Evolutionary conservation across 2,329 filamentous ascomycete genomes (phyloP).

Genomic region (Chlorencoelia australis): DNA sequence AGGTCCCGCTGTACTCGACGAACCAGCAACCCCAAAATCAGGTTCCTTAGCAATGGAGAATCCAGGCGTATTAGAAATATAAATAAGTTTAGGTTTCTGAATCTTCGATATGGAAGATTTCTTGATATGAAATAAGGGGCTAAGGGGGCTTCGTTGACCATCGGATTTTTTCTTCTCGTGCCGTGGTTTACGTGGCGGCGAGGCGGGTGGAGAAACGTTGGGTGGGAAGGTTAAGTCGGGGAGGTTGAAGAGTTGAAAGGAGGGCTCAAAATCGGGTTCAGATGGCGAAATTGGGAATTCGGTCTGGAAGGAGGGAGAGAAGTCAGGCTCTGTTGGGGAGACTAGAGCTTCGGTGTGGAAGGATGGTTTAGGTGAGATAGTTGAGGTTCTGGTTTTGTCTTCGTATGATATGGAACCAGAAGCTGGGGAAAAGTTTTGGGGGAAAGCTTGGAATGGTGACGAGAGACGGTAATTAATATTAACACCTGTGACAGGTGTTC

Average conservation of each 20-base stretch:
- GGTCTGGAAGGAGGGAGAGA: not conserved
- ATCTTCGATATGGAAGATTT: constrained; percentile 6
- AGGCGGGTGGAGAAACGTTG: not conserved
- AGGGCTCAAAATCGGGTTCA: not conserved
- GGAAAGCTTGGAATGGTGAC: no score
- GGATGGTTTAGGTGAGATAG: not conserved
- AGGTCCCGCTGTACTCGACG: not conserved
- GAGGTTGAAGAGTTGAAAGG: not conserved
- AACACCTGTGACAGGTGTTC: no score
- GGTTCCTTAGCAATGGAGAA: not conserved
- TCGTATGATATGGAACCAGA: no score
- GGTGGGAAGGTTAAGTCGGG: not conserved
- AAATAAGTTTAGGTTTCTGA: constrained; percentile 6
- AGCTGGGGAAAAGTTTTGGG: no score
- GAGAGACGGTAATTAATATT: no score
- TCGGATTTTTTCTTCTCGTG: no score
- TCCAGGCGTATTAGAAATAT: constrained; percentile 3
- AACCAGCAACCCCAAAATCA: not conserved
- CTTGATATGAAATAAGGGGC: not conserved
- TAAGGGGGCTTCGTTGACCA: no score
- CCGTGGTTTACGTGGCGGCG: not conserved
- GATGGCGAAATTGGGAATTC: not conserved
- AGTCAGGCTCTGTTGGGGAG: not conserved
- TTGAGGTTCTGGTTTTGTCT: no score
- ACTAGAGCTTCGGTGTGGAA: not conserved